Conservation (phyloP, 345 rosid genomes). For the Pistacia vera region DNA sequence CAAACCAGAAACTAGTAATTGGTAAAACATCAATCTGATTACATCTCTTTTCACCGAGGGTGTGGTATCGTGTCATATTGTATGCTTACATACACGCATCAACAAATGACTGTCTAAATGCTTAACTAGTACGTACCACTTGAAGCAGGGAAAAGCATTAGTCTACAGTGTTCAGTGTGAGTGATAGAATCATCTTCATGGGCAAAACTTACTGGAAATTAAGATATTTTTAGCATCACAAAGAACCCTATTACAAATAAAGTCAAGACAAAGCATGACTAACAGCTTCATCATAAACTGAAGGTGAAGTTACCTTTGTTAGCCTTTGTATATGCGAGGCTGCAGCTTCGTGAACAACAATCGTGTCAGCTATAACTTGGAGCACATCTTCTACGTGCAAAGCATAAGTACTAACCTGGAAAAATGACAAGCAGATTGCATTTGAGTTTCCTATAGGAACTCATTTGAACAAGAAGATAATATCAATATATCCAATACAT, state of each 20-base stretch:
- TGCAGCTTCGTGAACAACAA: constrained; percentile 78
- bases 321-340: constrained; percentile 72
- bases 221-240: neutral
- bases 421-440: constrained; percentile 17
- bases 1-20: neutral
- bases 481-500: neutral
- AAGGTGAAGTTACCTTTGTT: constrained; percentile 56
- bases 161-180: too few species aligned
- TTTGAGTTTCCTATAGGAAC: neutral
- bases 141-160: neutral
- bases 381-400: constrained; percentile 75
- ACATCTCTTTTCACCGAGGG: neutral
- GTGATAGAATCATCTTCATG: neutral
- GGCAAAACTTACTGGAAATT: neutral
- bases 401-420: constrained; percentile 83
- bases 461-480: neutral
- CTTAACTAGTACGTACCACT: too few species aligned
- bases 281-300: neutral
- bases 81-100: too few species aligned
- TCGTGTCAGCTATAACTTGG: constrained; percentile 65
- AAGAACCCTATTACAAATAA: neutral
- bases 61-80: neutral
- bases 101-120: neutral
- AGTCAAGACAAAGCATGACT: neutral
- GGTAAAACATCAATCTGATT: too few species aligned